Conservation (phyloP, 768 basidiomycete species). For the Amanita brunnescens region DNA sequence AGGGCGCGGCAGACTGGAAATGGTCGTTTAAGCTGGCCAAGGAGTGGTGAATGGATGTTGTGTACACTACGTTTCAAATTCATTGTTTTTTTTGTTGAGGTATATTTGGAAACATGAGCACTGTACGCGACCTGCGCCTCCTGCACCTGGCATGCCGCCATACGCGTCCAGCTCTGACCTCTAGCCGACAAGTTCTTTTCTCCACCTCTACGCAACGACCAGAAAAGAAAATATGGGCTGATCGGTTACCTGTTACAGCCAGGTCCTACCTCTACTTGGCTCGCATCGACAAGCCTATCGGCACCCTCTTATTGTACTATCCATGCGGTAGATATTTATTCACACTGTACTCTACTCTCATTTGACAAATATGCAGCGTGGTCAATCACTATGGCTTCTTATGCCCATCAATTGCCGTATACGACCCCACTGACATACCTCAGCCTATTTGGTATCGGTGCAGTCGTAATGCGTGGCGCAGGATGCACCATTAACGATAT, state of each 20-base stretch:
- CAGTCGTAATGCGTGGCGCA: constrained; percentile 93
- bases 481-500: constrained; percentile 99
- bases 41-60: constrained; percentile 55
- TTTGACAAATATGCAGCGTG: constrained; percentile 52
- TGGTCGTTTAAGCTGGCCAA: constrained; percentile 91
- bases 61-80: not conserved
- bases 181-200: not conserved
- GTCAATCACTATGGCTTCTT: constrained; percentile 97
- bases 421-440: constrained; percentile 68
- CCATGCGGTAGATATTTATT: constrained; percentile 69
- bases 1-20: constrained; percentile 50
- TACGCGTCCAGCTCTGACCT: not conserved
- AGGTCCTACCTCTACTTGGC: constrained; percentile 82
- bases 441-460: constrained; percentile 80
- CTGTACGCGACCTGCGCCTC: not conserved
- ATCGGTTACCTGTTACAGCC: constrained; percentile 46
- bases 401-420: constrained; percentile 60
- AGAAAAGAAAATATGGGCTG: constrained; percentile 48
- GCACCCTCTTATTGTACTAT: constrained; percentile 83
- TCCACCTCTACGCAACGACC: constrained; percentile 3
- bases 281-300: constrained; percentile 94
- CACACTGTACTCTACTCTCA: not conserved
- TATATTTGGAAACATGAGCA: not conserved
- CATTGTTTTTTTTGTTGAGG: not conserved
- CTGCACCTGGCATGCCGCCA: not conserved